Conservation (phyloP, 148 eudicot genomes). For the Rheum nobile region DNA sequence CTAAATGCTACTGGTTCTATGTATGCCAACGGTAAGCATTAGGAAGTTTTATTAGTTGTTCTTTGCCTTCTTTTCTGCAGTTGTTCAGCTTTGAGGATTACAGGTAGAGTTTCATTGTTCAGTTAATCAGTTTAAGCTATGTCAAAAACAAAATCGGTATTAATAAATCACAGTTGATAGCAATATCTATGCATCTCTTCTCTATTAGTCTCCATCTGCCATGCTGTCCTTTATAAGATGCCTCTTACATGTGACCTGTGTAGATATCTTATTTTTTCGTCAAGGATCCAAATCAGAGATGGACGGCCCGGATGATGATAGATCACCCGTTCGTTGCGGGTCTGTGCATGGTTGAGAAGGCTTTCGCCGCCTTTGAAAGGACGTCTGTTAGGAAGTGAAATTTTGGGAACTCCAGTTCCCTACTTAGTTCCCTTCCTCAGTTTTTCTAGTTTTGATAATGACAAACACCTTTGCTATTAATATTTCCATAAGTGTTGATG, state of each 20-base stretch:
- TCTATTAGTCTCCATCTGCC: not conserved
- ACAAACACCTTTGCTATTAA: no score
- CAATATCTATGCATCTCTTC: not conserved
- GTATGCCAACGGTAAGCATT: constrained; percentile 51
- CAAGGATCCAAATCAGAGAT: no score
- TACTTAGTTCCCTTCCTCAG: no score
- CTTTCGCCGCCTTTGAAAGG: no score
- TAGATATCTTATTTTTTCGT: not conserved
- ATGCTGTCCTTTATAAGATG: not conserved
- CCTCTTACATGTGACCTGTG: not conserved
- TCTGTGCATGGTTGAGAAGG: no score
- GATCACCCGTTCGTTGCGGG: no score
- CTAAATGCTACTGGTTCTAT: constrained; percentile 50
- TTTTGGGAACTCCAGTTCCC: no score
- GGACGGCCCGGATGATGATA: no score
- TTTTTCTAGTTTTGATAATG: no score
- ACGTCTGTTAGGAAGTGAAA: no score
- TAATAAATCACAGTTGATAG: not conserved
- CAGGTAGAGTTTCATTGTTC: constrained; percentile 32
- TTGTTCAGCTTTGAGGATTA: constrained; percentile 85
- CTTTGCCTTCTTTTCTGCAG: constrained; percentile 66
- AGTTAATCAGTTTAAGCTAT: not conserved
- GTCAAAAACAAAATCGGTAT: not conserved
- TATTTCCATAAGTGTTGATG: no score
- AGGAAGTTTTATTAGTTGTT: constrained; percentile 64